Base-by-base conservation (phyloP, 2,329 filamentous ascomycete genomes). In the Claviceps sp. region DNA sequence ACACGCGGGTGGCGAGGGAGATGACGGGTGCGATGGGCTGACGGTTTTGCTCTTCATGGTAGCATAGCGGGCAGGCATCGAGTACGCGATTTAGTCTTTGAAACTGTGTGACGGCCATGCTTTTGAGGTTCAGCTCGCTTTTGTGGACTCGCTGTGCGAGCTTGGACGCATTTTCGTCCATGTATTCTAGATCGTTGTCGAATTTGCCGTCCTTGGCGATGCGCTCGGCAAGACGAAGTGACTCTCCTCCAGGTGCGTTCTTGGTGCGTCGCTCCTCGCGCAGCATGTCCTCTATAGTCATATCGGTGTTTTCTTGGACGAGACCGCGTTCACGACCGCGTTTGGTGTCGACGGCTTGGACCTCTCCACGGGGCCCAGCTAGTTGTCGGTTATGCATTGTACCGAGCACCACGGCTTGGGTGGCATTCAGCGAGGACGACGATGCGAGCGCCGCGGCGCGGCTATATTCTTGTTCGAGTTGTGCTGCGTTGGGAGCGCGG, bases 281-380 rank as follows among this genome's bases (percentile, higher is more conserved):
- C 17, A 98, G 82, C 93, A 98, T 98, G 66, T 98, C 93, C 51
- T 95, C 89, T 55, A 98, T 86, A 34, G 75, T 84, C 89, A 98
- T 97, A 60, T 97, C 89, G 50, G 94, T 87, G 63, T 97, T 97
- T 57, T 93, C 89, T 59, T 87, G 81, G 5, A 98, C 86, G 7
- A 82, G 76, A 1, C 91, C 93, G 51, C 90, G 82, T 66, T 95
- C 90, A 5, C 81, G 78, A 2, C 90, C 91, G 47, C 90, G 81
- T 62, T 86, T 93, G 54, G 81, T 95, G 26, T 84, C 80, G 7
- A 96, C 74, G 0, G 80, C 72, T 59, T 84, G 90, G 52, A 91
- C 86, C 68, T 97, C 93, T 19, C 70, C 75, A 5, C 81, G 74
- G 0, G 71, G 70, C 7, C 87, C 89, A 17, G 89, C 88, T 3